Evolutionary conservation across 257 asterid species (phyloP).

Genomic region (Solanum stenotomum): DNA sequence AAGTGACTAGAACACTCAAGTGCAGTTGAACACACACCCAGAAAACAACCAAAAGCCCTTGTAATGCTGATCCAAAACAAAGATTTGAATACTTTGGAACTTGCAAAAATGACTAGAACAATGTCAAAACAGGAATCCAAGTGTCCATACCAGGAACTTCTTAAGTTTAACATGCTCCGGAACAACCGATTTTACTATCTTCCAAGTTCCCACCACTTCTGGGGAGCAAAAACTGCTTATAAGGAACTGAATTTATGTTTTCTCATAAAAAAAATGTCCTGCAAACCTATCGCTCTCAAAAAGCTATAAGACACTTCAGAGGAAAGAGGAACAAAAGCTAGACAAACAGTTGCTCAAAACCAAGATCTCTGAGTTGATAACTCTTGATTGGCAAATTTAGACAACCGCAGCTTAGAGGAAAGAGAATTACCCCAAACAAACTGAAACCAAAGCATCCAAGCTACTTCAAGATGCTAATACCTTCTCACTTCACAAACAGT

Average conservation of each 20-base stretch:
- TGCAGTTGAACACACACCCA: background rate
- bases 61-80: background rate
- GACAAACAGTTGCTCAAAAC: background rate
- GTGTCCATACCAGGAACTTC: background rate
- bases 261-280: background rate
- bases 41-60: background rate
- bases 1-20: background rate
- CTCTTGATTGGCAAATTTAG: background rate
- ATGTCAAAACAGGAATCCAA: background rate
- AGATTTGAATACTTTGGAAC: background rate
- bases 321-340: background rate
- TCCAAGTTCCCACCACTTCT: background rate
- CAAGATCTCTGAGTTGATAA: background rate
- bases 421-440: background rate
- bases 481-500: background rate
- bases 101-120: background rate
- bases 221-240: background rate
- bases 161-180: background rate
- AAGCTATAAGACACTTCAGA: background rate
- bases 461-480: background rate
- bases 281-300: background rate
- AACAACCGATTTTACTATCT: background rate
- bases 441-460: background rate
- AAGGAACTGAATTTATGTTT: background rate
- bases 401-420: background rate